Evolutionary conservation across 148 eudicot genomes (phyloP), one percentile per base, ranked within the genome.

Genomic region (Heliamphora exappendiculata): DNA sequence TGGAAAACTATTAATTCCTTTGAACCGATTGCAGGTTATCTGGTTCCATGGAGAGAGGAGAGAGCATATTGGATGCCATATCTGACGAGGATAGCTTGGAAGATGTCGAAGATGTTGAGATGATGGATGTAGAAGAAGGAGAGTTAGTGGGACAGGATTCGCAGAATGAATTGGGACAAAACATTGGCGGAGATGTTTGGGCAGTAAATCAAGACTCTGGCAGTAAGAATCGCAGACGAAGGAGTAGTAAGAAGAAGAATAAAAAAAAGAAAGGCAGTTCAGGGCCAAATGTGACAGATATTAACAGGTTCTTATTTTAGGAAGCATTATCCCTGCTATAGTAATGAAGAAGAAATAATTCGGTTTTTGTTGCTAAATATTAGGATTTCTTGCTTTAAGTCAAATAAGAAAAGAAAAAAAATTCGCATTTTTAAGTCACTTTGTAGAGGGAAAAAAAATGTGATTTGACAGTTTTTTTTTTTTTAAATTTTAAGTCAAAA

Each of bases 91-190:
- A 78, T 59, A 80, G 82, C 73, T 60, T 82, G 55, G 94, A 85
- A 34, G 90, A 82, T 82, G 75, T 54, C 64, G 83, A 85, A 11
- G 97, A 93, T 85, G 88, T 83, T 57, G 91, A 89, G 67, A 91
- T 91, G 98, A 75, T 88, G 83, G 98, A 91, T 79, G 76, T 90
- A 2, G 97, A 94, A 81, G 97, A 93, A 75, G 97, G 93, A 39
- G 97, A 89, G 84, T 70, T 93, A 65, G 80, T 84, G 49, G 93
- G 84, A 45, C 75, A 72, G 74, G 77, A 65, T 58, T 79, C 68
- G 53, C 55, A 66, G 49, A 60, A 26, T 81, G 82, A 78, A 58
- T 69, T 57, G 45, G 74, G 80, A 54, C 75, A 81, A 37, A 82
- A 36, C 22, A 66, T 72, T 45, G 78, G 71, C 53, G 78, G 76